Conservation (phyloP, 2,329 filamentous ascomycete species). For the Cytospora schulzeri region DNA sequence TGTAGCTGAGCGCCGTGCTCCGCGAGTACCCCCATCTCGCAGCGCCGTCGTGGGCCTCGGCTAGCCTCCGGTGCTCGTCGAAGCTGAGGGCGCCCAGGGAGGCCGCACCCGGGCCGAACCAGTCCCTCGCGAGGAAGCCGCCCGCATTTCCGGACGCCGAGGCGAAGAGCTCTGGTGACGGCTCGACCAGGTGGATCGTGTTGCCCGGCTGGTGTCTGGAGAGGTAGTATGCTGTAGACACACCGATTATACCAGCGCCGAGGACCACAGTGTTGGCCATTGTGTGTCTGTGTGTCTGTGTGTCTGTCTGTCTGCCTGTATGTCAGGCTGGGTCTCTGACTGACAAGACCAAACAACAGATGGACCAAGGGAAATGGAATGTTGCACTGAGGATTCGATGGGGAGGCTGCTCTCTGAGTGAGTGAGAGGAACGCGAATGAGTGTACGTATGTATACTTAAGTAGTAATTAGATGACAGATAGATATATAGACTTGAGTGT, state of each 20-base stretch:
- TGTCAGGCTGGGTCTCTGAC: no score
- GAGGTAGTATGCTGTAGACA: conserved; percentile 73
- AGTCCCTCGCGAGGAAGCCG: conserved; percentile 74
- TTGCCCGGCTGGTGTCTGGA: conserved; percentile 48
- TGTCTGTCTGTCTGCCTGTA: no score
- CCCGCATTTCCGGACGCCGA: conserved; percentile 75
- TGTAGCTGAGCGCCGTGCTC: conserved; percentile 61
- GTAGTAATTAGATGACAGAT: no score
- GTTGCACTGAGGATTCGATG: no score
- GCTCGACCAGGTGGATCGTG: conserved; percentile 51
- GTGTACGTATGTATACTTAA: no score
- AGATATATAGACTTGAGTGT: no score
- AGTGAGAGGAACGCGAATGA: no score
- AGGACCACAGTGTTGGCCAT: conserved; percentile 64
- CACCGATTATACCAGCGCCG: conserved; percentile 70
- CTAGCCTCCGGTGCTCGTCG: conserved; percentile 66
- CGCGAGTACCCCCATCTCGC: conserved; percentile 53
- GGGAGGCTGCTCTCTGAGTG: no score
- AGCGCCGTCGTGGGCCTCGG: conserved; percentile 58
- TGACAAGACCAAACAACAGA: no score
- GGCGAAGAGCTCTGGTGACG: conserved; percentile 61
- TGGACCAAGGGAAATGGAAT: no score
- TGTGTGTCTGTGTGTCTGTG: neutral
- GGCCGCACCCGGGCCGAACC: conserved; percentile 62
- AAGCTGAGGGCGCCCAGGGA: conserved; percentile 69